Conservation (phyloP, 1,139 yeast genomes). For the Blastobotrys malaysiensis region DNA sequence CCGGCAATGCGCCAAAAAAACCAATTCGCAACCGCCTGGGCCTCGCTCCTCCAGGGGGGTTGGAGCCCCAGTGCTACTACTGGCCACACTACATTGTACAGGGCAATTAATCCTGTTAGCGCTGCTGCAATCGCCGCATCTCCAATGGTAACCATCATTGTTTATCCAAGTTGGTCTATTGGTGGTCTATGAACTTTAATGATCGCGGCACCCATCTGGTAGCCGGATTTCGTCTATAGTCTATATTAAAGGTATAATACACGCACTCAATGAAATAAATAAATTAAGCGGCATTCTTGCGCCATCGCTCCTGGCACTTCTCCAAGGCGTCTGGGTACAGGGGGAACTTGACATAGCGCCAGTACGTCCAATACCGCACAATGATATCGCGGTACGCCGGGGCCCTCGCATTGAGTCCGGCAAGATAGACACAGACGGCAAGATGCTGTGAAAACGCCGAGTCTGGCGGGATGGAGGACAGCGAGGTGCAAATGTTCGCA, state of each 20-base stretch:
- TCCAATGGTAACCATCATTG: background rate
- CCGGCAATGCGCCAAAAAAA: background rate
- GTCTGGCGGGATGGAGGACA: conserved; percentile 15
- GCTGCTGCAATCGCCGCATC: background rate
- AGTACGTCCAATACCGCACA: conserved; percentile 18
- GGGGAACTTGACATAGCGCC: conserved; percentile 19
- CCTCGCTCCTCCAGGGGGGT: background rate
- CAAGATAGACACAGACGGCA: conserved; percentile 18
- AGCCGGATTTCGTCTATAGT: background rate
- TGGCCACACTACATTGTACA: background rate
- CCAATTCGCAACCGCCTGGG: background rate
- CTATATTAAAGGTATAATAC: background rate
- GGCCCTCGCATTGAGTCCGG: conserved; percentile 15
- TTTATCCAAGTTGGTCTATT: background rate
- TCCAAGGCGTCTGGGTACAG: conserved; percentile 19
- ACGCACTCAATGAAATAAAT: background rate
- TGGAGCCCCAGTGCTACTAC: background rate
- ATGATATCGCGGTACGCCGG: conserved; percentile 15
- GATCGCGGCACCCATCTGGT: background rate
- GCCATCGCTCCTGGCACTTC: conserved; percentile 16
- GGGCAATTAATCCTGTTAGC: background rate
- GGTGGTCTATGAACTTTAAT: background rate
- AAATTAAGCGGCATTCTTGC: background rate
- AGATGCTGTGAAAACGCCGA: conserved; percentile 18
- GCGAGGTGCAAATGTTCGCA: conserved; percentile 12